Evolutionary conservation across 164 flowering plant genomes (phyloP), one percentile per base, ranked within the genome.

Genomic region (Euptelea pleiosperma): DNA sequence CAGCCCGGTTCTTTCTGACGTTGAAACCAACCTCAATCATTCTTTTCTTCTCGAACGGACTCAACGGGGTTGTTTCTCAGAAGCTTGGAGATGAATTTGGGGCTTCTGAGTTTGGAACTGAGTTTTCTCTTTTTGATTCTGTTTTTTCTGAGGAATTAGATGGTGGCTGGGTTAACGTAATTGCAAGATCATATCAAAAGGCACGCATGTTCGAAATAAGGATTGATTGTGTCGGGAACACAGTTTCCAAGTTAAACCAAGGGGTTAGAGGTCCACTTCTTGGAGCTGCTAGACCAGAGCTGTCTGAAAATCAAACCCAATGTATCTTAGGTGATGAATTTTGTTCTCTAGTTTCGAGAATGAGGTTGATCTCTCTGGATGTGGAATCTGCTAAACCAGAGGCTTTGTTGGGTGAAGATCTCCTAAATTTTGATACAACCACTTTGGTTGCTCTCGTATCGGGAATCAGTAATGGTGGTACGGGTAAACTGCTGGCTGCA

Each of bases 391-490:
- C 66, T 60, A 36, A 25, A 47, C 21, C 58, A 15, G 68, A 59
- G 25, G 48, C 21, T 34, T 25, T 72, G n/a, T 39, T 45, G 33
- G 73, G 72, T 40, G 64, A 55, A 29, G 73, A 52, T 60, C 43
- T 85, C 37, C 21, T 87, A 52, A 93, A 90, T 72, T 83, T 93
- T 77, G 97, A 88, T 58, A 93, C 99, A 8, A 90, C 99, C 19
- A 89, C 95, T 54, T 73, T 93, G 76, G 68, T 93, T 70, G 97
- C 99, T 45, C 61, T 90, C 67, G 87, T 85, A 4, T 90, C 97
- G 0, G 99, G 97, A 37, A 85, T 90, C 46, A 90, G 95, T 68
- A 93, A 90, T 72, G 91, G 95, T 55, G 69, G 80, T 55, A 50
- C 86, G 0, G 73, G 73, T 26, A 75, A 71, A 48, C 75, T 90